Evolutionary conservation across 495 filamentous ascomycete species (phyloP), one percentile per base, ranked within the genome.

Genomic region (Cercophora scortea): DNA sequence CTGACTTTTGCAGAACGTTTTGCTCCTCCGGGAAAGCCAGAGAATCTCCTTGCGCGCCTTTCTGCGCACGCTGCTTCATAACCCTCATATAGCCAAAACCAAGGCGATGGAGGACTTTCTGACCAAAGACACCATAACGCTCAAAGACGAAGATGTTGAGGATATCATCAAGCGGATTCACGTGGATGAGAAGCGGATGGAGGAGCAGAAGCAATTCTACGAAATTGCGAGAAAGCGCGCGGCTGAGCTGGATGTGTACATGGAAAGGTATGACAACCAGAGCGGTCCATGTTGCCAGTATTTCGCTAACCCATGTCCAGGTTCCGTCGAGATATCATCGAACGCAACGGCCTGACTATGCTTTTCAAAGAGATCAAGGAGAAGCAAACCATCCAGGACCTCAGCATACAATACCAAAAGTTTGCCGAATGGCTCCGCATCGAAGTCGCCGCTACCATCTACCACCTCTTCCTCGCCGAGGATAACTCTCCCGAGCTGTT

Each of bases 401-500:
- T 98, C 18, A 91, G 86, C 60, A 80, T 93, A 32, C 90, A 97
- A 65, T 98, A 97, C 65, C 87, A 93, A 60, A 97, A 97, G 62
- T 98, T 98, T 62, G 92, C 92, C 32, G 93, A 98, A 68, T 98
- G 93, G 93, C 74, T 97, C 45, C 85, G 94, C 32, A 98, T 98
- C 61, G 93, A 98, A 69, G 86, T 98, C 41, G 93, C 93, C 7
- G 93, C 93, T 18, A 96, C 93, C 12, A 81, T 98, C 36, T 98
- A 98, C 65, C 93, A 98, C 67, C 74, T 98, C 33, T 98, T 98
- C 78, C 79, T 98, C 40, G 93, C 93, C 36, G 93, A 98, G 66
- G 93, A 98, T 63, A 98, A 98, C 67, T 95, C 90, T 3, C 88
- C 91, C 8, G 93, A 98, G 58, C 64, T 98, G 35, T 96, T 97